Percentiles rank a stretch among this genome's conserved stretches.
Conservation (phyloP, 495 filamentous ascomycete species). For the Aspergillus avenaceus region DNA sequence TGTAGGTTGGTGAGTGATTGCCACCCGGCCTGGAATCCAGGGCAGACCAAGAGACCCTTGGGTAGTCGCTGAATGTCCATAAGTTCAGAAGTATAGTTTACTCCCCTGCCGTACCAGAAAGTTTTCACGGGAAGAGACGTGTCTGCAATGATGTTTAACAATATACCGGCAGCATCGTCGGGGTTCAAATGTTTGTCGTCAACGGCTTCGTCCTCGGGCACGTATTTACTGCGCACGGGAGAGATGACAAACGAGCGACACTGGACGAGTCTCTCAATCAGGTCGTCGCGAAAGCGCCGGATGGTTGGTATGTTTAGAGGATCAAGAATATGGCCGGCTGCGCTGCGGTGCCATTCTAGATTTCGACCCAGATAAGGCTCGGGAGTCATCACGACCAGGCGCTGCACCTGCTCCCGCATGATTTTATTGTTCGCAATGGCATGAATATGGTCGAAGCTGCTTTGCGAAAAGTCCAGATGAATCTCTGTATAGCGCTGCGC, state of each 20-base stretch:
- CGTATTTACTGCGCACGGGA: background rate
- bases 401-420: conserved; percentile 5
- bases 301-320: conserved; percentile 2
- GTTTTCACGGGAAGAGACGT: conserved; percentile 3
- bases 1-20: conserved; percentile 3
- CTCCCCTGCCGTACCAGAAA: conserved; percentile 9
- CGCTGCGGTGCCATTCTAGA: conserved; percentile 6
- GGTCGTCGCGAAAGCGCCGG: conserved; percentile 1
- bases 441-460: conserved; percentile 3
- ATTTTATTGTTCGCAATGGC: conserved; percentile 2
- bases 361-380: conserved; percentile 7
- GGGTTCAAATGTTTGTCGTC: conserved; percentile 1
- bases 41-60: conserved; percentile 4
- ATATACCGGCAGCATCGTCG: conserved; percentile 5
- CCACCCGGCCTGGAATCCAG: conserved; percentile 3
- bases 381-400: conserved; percentile 5
- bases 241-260: conserved; percentile 11
- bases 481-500: conserved; percentile 7
- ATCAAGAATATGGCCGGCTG: conserved; percentile 2
- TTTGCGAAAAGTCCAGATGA: conserved; percentile 5
- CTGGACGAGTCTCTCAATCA: background rate
- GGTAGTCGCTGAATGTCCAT: conserved; percentile 7
- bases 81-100: conserved; percentile 2
- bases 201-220: background rate
- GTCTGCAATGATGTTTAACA: conserved; percentile 4